Evolutionary conservation across 768 basidiomycete genomes (phyloP), one percentile per base, ranked within the genome.

Genomic region (Pulveroboletus sp.): DNA sequence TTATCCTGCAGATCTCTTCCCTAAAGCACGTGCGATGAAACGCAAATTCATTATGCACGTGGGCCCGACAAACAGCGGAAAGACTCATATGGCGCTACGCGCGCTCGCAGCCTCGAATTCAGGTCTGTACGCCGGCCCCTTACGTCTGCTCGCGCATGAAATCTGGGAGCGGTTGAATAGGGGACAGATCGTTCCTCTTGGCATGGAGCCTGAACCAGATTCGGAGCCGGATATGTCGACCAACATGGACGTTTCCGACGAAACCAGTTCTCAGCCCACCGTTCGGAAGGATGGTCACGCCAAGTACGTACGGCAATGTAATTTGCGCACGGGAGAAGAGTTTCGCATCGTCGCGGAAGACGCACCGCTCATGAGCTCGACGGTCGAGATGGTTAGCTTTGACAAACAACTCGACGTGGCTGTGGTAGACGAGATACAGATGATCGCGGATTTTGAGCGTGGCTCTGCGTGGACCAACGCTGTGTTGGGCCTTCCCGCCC

Each of bases 1-100:
- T n/a, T 73, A 70, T 49, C 78, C 78, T 1, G 76, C 75, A 0
- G 82, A 83, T 51, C 62, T 69, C 10, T 83, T 64, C 58, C 61
- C 71, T 0, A 15, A 46, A 8, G 82, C 92, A 0, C 82, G 95
- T 9, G 60, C 66, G 10, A 70, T 83, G 55, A 76, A 74, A 15
- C 79, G 94, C 17, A 89, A 84, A 57, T 73, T 98, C 58, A 86
- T 94, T 65, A 84, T 98, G 76, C 95, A 99, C 60, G 92, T 99
- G 36, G 96, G 95, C 0, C 96, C 96, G 0, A 98, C 96, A 21
- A 99, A 98, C 68, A 91, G 89, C 54, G 96, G 95, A 28, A 99
- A 99, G 72, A 99, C 95, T 0, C 84, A 98, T 62, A 84, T 88
- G 61, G 96, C 95, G 0, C 72, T 99, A 8, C 84, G 90, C 39